Evolutionary conservation across 176 grass and related monocot species (phyloP), one percentile per base, ranked within the genome.

Genomic region (Aegilops bicornis): DNA sequence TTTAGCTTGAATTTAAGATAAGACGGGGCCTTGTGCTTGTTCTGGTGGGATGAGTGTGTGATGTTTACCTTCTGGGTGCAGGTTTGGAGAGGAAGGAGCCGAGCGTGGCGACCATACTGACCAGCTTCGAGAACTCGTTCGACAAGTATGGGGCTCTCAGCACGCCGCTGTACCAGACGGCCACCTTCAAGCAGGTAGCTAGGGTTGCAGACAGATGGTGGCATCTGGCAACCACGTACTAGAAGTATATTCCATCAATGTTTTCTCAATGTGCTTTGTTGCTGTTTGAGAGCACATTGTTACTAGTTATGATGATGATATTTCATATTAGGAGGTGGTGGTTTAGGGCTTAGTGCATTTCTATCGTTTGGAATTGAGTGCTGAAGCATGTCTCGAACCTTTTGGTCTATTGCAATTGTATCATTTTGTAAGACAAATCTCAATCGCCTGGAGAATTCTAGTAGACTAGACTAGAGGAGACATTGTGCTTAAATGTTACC

Each of bases 111-210:
- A 98, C 96, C 40, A 82, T 95, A 42, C 90, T 98, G 78, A 94
- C 90, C 58, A 91, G 82, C 48, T 96, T 94, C 48, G 92, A 94
- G 22, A 98, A 98, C 52, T 92, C 93, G 42, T 98, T 98, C 63
- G 97, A 98, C 71, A 76, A 50, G 30, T 98, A 94, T 50, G 97
- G 84, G 62, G 87, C 97, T 76, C 33, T 92, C 82, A 98, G 97
- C 68, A 98, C 97, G 58, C 97, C 97, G 35, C 85, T 98, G 82
- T 98, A 98, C 90, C 97, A 98, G 91, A 96, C 97, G 0, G 94
- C 97, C 79, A 98, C 96, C 19, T 98, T 98, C 82, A 95, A 94
- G 87, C 96, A 98, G 96, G 96, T 98, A 88, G 66, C 13, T 83
- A 20, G 59, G 27, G 13, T 39, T 73, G 33, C 27, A 16, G 22